Conservation (phyloP, 2,329 filamentous ascomycete species). For the Zalaria obscura region DNA sequence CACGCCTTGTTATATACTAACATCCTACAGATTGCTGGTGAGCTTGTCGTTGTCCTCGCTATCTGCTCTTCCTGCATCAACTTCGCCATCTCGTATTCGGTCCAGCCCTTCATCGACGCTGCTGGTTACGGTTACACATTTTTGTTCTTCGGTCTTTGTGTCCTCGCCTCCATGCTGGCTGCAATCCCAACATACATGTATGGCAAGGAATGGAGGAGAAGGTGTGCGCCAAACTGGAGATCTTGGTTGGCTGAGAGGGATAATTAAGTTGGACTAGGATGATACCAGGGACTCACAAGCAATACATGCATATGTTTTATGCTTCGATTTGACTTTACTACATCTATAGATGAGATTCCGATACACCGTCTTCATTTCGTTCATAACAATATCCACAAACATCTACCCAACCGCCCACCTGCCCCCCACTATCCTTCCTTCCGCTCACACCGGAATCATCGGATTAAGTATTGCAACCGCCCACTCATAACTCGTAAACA, state of each 20-base stretch:
- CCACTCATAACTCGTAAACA: conserved; percentile 50
- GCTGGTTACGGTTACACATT: conserved; percentile 17
- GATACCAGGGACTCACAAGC: too few species aligned
- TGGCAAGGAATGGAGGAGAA: conserved; percentile 19
- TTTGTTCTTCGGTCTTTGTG: conserved; percentile 21
- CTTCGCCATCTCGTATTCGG: conserved; percentile 23
- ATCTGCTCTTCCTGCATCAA: conserved; percentile 18
- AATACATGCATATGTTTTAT: too few species aligned
- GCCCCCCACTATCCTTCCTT: not conserved
- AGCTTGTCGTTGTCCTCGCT: conserved; percentile 16
- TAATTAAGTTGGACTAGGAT: not conserved
- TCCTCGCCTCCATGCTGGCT: conserved; percentile 12
- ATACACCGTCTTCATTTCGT: too few species aligned
- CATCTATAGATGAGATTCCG: too few species aligned
- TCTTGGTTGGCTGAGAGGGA: conserved; percentile 5
- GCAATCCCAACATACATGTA: conserved; percentile 17
- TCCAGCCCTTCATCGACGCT: conserved; percentile 25
- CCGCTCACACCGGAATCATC: not conserved
- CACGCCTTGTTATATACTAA: too few species aligned
- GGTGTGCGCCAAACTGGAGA: conserved; percentile 7
- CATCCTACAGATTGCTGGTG: conserved; percentile 4
- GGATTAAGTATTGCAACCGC: conserved; percentile 32
- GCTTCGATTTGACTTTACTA: too few species aligned
- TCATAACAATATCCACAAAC: too few species aligned
- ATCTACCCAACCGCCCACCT: too few species aligned